phyloP scores from a whole-genome alignment of 768 basidiomycete species.

The Boletus bicolor region DNA sequence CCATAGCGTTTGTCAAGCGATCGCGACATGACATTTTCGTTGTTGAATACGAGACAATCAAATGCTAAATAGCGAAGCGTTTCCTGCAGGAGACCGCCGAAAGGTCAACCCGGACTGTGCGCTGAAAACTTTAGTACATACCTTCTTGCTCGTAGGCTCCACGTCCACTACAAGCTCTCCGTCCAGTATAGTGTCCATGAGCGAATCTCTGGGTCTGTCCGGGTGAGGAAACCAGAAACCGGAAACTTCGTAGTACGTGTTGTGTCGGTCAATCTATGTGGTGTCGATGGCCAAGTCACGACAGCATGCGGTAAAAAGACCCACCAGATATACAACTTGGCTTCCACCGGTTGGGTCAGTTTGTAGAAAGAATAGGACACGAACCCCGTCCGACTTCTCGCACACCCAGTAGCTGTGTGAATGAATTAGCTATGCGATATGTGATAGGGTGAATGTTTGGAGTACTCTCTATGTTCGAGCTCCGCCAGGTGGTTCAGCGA shows the following conservation, averaged over 20 bases:
- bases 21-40: conserved; percentile 82
- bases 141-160: conserved; percentile 70
- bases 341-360: conserved; percentile 49
- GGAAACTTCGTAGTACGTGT: conserved; percentile 68
- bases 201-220: conserved; percentile 61
- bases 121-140: conserved; percentile 34
- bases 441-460: not conserved
- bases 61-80: conserved; percentile 83
- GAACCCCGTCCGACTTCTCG: conserved; percentile 96
- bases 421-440: conserved; percentile 13
- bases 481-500: conserved; percentile 61
- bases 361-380: conserved; percentile 81
- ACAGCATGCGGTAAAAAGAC: conserved; percentile 25
- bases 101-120: not conserved
- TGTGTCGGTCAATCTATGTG: conserved; percentile 89
- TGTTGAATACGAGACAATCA: conserved; percentile 86
- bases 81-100: conserved; percentile 47
- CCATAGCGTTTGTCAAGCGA: conserved; percentile 87
- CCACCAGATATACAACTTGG: conserved; percentile 74
- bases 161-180: conserved; percentile 93
- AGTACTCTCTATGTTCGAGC: conserved; percentile 80
- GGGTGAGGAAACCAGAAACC: conserved; percentile 91
- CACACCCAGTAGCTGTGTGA: conserved; percentile 91
- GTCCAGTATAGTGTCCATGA: conserved; percentile 82
- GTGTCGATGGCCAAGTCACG: conserved; percentile 5